phyloP scores from a whole-genome alignment of 305 asterid species.

The Fraxinus greggii region DNA sequence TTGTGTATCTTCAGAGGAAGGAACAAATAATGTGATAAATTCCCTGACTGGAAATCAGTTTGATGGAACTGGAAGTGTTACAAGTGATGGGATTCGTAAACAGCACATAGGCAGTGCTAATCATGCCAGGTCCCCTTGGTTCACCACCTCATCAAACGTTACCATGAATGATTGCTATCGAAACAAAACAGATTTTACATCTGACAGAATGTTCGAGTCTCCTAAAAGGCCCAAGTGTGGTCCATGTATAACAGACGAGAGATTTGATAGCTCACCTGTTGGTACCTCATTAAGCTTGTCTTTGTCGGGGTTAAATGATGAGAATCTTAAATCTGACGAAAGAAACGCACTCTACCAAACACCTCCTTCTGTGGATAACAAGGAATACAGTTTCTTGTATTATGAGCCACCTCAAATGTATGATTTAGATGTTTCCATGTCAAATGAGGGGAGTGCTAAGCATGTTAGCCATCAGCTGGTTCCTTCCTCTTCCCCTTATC shows the following conservation, averaged over 20 bases:
- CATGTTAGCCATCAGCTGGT: slow-evolving; percentile 20
- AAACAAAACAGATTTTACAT: slow-evolving; percentile 17
- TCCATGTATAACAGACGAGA: slow-evolving; percentile 25
- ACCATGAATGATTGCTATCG: slow-evolving; percentile 9
- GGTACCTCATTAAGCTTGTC: slow-evolving; percentile 54
- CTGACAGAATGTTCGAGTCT: slow-evolving; percentile 31
- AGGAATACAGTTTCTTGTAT: slow-evolving; percentile 32
- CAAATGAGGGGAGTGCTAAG: slow-evolving; percentile 20
- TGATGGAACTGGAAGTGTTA: slow-evolving; percentile 21
- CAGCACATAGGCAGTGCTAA: slow-evolving; percentile 23
- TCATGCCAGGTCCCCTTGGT: slow-evolving; percentile 24
- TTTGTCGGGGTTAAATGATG: slow-evolving; percentile 34
- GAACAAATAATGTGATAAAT: slow-evolving; percentile 22
- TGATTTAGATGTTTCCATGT: slow-evolving; percentile 24
- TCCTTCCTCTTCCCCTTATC: slow-evolving; percentile 33
- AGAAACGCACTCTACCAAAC: slow-evolving; percentile 36
- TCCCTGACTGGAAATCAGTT: slow-evolving; percentile 28
- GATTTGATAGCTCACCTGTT: slow-evolving; percentile 32
- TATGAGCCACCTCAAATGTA: slow-evolving; percentile 36
- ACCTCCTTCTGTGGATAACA: slow-evolving; percentile 29
- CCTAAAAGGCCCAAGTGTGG: slow-evolving; percentile 48
- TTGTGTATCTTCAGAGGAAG: slow-evolving; percentile 27
- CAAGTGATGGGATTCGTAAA: slow-evolving; percentile 23
- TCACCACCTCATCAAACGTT: slow-evolving; percentile 25
- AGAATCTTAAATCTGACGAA: slow-evolving; percentile 35